Conservation (phyloP, 257 asterid species). For the Gentiana straminea region DNA sequence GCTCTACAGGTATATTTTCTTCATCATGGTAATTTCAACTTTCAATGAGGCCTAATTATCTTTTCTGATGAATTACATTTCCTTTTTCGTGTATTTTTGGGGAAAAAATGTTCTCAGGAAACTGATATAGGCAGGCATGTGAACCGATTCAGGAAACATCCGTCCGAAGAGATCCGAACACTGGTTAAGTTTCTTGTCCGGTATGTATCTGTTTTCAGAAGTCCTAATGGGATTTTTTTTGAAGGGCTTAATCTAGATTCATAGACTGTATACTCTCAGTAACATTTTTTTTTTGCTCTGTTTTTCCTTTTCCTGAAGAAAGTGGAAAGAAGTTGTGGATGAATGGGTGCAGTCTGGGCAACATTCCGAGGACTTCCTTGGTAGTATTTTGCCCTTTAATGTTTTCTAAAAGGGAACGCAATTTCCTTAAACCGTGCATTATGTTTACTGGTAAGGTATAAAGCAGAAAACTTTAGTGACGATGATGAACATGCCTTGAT, state of each 20-base stretch:
- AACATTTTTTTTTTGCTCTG: neutral
- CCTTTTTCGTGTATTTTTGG: constrained; percentile 1
- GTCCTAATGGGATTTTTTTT: no score
- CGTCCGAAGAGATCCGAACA: constrained; percentile 60
- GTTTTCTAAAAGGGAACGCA: no score
- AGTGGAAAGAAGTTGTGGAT: constrained; percentile 92
- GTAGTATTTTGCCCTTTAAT: constrained; percentile 26
- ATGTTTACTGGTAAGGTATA: neutral
- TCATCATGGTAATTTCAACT: neutral
- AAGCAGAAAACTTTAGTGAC: neutral
- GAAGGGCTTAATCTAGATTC: neutral
- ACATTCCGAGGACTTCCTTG: constrained; percentile 41
- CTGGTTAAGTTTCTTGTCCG: constrained; percentile 91
- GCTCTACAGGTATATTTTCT: constrained; percentile 49
- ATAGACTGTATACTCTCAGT: constrained; percentile 1
- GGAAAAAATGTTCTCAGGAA: constrained; percentile 28
- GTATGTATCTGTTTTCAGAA: constrained; percentile 19
- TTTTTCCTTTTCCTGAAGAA: constrained; percentile 25
- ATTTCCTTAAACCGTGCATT: neutral
- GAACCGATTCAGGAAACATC: constrained; percentile 77
- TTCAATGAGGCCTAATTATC: neutral
- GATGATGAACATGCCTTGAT: no score
- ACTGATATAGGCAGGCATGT: constrained; percentile 90
- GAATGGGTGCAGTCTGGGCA: constrained; percentile 76
- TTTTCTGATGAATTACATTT: neutral